Percentiles rank a stretch among this genome's conserved stretches.
Evolutionary conservation across 1,284 basidiomycete genomes (phyloP).

Genomic region (Fomes fomentarius): DNA sequence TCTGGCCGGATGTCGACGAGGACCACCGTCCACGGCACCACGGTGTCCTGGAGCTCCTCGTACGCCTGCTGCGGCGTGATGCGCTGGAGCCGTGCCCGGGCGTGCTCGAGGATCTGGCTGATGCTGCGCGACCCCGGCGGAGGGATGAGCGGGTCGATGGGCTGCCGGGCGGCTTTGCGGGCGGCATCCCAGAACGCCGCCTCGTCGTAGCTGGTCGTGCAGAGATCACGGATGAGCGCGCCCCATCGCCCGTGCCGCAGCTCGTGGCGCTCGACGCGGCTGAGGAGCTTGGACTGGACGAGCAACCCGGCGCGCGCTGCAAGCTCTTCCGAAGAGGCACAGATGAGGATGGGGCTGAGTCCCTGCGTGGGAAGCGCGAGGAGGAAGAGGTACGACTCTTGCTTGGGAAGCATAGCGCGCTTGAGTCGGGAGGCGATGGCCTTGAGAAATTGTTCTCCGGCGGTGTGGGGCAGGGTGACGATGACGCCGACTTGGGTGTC

Average conservation of each 20-base stretch:
- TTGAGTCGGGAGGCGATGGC: slow-evolving; percentile 38
- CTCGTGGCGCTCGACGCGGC: slow-evolving; percentile 43
- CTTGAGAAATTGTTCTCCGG: slow-evolving; percentile 50
- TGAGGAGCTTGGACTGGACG: slow-evolving; percentile 63
- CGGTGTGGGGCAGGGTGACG: slow-evolving; percentile 55
- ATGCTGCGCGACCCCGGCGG: slow-evolving; percentile 66
- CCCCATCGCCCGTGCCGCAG: slow-evolving; percentile 43
- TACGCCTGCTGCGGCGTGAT: slow-evolving; percentile 62
- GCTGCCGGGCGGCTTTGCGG: slow-evolving; percentile 56
- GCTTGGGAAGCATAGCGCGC: slow-evolving; percentile 38
- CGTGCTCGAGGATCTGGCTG: slow-evolving; percentile 53
- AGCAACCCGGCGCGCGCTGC: slow-evolving; percentile 68
- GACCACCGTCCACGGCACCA: slow-evolving; percentile 59
- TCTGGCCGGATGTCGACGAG: slow-evolving; percentile 76
- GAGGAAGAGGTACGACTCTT: slow-evolving; percentile 55
- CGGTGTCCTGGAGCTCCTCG: slow-evolving; percentile 55
- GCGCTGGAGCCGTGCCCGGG: slow-evolving; percentile 64
- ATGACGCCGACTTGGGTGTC: slow-evolving; percentile 59
- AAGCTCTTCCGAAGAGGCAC: slow-evolving; percentile 53
- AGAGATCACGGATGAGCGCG: slow-evolving; percentile 53
- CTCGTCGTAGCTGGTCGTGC: slow-evolving; percentile 56
- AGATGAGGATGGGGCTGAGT: slow-evolving; percentile 51
- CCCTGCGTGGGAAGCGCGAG: slow-evolving; percentile 38
- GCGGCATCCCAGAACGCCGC: slow-evolving; percentile 67
- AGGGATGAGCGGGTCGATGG: slow-evolving; percentile 61